Evolutionary conservation across 352 stramenopile genomes (phyloP).

Genomic region (Phytophthora cajani): DNA sequence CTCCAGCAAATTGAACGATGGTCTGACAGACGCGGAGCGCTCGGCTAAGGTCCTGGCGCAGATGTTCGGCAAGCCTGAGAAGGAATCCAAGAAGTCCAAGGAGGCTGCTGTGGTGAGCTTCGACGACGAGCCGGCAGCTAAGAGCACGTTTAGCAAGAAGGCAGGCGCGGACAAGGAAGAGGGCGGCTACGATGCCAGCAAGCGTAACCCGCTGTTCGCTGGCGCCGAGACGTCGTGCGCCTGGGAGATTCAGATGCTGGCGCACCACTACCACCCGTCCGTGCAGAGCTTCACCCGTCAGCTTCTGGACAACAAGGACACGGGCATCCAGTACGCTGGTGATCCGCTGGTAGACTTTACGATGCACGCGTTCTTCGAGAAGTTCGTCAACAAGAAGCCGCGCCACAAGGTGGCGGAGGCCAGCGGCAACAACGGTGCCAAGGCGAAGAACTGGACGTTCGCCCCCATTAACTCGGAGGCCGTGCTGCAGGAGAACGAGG

Average conservation of each 20-base stretch:
- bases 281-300: slow-evolving; percentile 93
- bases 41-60: slow-evolving; percentile 61
- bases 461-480: slow-evolving; percentile 73
- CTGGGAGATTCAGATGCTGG: slow-evolving; percentile 94
- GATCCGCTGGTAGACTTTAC: slow-evolving; percentile 98
- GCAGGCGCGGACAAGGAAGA: slow-evolving; percentile 12
- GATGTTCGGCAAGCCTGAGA: slow-evolving; percentile 62
- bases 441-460: slow-evolving; percentile 74
- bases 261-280: slow-evolving; percentile 97
- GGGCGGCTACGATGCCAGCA: slow-evolving; percentile 78
- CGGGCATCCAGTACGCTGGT: slow-evolving; percentile 91
- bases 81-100: slow-evolving; percentile 23
- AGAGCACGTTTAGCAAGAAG: slow-evolving; percentile 12
- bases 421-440: slow-evolving; percentile 23
- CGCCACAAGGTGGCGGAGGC: slow-evolving; percentile 49
- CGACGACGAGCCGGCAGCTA: slow-evolving; percentile 37
- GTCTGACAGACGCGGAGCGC: slow-evolving; percentile 56
- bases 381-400: slow-evolving; percentile 99
- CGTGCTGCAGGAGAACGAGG: slow-evolving; percentile 67
- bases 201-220: slow-evolving; percentile 90
- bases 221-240: slow-evolving; percentile 75
- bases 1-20: slow-evolving; percentile 43
- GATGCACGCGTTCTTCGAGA: slow-evolving; percentile 97
- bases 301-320: slow-evolving; percentile 58
- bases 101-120: slow-evolving; percentile 41